phyloP scores from a whole-genome alignment of 2,329 filamentous ascomycete genomes.

The Fusarium pseudonygamai region DNA sequence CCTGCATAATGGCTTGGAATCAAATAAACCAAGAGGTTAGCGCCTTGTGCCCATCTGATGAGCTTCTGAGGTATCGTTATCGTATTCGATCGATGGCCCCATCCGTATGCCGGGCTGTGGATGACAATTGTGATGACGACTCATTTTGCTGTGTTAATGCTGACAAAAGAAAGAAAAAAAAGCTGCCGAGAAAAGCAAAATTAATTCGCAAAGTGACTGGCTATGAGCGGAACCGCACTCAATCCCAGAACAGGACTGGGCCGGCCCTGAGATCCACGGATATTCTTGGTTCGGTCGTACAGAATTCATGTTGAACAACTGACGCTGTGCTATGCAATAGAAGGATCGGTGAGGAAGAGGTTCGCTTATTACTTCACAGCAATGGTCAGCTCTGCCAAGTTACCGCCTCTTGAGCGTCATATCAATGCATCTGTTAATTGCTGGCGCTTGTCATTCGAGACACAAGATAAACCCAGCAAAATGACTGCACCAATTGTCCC shows the following conservation, averaged over 20 bases:
- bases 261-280: not conserved
- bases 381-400: not conserved
- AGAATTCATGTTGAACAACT: slow-evolving; percentile 8
- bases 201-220: not conserved
- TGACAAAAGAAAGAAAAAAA: slow-evolving; percentile 15
- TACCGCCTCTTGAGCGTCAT: not conserved
- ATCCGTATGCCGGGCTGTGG: slow-evolving; percentile 7
- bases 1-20: slow-evolving; percentile 22
- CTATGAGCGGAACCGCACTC: slow-evolving; percentile 24
- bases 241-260: not conserved
- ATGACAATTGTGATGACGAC: slow-evolving; percentile 28
- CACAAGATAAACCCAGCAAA: slow-evolving; percentile 23
- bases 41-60: slow-evolving; percentile 14
- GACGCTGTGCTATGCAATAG: slow-evolving; percentile 4
- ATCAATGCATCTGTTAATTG: not conserved
- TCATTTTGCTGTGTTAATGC: slow-evolving; percentile 8
- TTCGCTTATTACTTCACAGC: slow-evolving; percentile 18
- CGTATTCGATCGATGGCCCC: slow-evolving; percentile 26
- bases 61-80: not conserved
- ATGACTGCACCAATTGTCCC: slow-evolving; percentile 17
- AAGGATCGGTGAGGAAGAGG: slow-evolving; percentile 3
- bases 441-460: not conserved
- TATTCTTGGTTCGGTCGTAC: slow-evolving; percentile 5
- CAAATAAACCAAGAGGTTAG: slow-evolving; percentile 21
- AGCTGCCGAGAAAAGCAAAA: not conserved